Conservation (phyloP, 768 basidiomycete species). For the Pleurotus salmoneostramineus region DNA sequence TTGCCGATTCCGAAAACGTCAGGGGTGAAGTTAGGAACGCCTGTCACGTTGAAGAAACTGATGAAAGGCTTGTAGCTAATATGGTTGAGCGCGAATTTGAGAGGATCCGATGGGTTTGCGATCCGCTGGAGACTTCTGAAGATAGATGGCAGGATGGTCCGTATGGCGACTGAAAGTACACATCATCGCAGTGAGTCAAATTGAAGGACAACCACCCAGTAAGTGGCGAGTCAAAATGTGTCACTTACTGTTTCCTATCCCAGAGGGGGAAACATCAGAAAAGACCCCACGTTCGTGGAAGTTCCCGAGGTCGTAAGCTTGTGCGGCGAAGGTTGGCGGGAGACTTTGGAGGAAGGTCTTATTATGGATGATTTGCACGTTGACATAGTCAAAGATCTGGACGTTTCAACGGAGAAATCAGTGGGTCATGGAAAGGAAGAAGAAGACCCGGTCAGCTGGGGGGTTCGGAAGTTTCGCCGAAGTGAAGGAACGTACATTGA, state of each 20-base stretch:
- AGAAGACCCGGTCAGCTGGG: no score
- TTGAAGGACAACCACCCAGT: not conserved
- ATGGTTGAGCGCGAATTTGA: constrained; percentile 43
- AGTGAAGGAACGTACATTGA: constrained; percentile 34
- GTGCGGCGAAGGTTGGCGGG: constrained; percentile 33
- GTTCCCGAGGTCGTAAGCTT: constrained; percentile 45
- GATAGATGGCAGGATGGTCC: constrained; percentile 42
- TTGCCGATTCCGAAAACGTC: constrained; percentile 36
- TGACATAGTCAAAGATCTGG: constrained; percentile 52
- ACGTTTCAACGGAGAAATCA: no score
- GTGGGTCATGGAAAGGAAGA: no score
- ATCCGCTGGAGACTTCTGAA: constrained; percentile 38
- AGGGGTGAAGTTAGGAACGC: constrained; percentile 31
- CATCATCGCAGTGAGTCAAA: not conserved
- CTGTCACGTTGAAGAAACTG: constrained; percentile 55
- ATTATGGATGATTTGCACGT: constrained; percentile 51
- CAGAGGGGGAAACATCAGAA: constrained; percentile 26
- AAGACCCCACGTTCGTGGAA: constrained; percentile 54
- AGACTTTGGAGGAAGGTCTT: constrained; percentile 33
- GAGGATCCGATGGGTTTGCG: constrained; percentile 32
- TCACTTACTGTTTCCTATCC: constrained; percentile 42
- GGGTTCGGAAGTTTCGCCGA: not conserved
- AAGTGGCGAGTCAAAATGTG: not conserved
- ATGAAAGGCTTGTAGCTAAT: constrained; percentile 57
- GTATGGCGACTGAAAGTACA: constrained; percentile 45